phyloP scores from a whole-genome alignment of 2,329 filamentous ascomycete genomes.

The Alternaria sp. region DNA sequence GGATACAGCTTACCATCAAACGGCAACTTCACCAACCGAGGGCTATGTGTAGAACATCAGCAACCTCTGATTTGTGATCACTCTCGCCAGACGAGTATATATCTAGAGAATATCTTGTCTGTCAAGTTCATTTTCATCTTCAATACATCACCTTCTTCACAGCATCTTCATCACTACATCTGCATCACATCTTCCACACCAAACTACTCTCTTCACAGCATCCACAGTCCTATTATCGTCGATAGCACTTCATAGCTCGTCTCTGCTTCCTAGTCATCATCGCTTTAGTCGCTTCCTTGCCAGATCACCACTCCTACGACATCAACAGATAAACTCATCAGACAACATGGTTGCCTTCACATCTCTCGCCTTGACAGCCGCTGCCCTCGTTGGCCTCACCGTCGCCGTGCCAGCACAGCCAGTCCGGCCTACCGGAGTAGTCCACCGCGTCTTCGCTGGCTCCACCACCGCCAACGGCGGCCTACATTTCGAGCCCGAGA shows the following conservation, averaged over 20 bases:
- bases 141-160: background rate
- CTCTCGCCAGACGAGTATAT: conserved; percentile 17
- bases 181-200: background rate
- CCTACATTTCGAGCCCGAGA: conserved; percentile 44
- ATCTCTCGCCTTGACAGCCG: conserved; percentile 24
- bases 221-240: background rate
- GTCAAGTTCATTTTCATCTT: conserved; percentile 23
- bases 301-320: background rate
- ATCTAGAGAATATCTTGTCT: background rate
- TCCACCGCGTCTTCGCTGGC: conserved; percentile 38
- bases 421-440: conserved; percentile 29
- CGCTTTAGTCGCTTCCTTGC: background rate
- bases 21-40: conserved; percentile 12
- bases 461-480: conserved; percentile 31
- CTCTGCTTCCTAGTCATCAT: background rate
- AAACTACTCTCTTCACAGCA: background rate
- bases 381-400: conserved; percentile 28
- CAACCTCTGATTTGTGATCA: conserved; percentile 3
- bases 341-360: conserved; percentile 37
- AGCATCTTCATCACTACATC: background rate
- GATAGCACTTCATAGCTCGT: background rate
- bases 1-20: conserved; percentile 11
- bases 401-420: conserved; percentile 9
- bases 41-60: conserved; percentile 14
- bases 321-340: conserved; percentile 1